Conservation (phyloP, 2,329 filamentous ascomycete species). For the Elsinoe necatrix region DNA sequence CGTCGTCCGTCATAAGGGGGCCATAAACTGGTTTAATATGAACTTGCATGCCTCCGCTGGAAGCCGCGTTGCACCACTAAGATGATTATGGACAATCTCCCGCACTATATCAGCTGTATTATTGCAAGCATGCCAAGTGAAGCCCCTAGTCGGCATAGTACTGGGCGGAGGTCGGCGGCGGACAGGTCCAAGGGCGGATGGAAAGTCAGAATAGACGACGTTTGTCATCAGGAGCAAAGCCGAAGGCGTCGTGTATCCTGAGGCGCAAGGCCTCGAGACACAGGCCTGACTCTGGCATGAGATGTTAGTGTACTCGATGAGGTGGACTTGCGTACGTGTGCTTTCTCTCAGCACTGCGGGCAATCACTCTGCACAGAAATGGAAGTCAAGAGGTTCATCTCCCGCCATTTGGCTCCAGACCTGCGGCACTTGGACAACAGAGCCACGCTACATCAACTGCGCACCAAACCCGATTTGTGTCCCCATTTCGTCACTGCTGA, state of each 20-base stretch:
- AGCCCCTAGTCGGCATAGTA: neutral
- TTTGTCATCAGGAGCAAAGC: neutral
- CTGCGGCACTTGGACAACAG: neutral
- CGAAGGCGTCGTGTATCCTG: neutral
- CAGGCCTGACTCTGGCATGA: neutral
- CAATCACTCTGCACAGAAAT: neutral
- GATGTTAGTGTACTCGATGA: neutral
- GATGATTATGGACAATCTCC: neutral
- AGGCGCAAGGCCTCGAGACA: neutral
- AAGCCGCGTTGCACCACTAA: neutral
- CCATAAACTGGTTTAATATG: conserved; percentile 3
- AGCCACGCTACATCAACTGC: conserved; percentile 7
- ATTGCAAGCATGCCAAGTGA: conserved; percentile 9
- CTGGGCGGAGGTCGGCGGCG: conserved; percentile 4
- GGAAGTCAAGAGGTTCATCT: conserved; percentile 12
- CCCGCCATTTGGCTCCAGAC: neutral
- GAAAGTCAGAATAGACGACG: neutral
- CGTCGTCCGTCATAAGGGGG: neutral
- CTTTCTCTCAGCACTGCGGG: neutral
- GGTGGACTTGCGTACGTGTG: conserved; percentile 6
- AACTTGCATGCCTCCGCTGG: neutral
- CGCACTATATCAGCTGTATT: conserved; percentile 3
- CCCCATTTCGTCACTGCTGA: conserved; percentile 7
- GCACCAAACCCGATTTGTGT: neutral
- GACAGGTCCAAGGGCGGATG: neutral